phyloP scores from a whole-genome alignment of 177 flowering plant genomes.

The Vitis hybrid region DNA sequence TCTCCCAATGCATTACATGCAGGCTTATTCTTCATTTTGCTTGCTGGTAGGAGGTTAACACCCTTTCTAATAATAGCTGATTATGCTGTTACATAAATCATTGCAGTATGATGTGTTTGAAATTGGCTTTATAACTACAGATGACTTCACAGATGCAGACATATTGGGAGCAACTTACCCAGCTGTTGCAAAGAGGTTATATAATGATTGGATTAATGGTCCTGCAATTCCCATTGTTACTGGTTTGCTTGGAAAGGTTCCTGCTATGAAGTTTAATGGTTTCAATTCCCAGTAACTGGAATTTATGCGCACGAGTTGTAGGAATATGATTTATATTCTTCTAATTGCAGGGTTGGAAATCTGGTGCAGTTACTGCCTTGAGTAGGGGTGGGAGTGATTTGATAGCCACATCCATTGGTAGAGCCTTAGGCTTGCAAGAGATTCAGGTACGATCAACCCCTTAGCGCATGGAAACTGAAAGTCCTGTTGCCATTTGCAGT shows the following conservation, averaged over 20 bases:
- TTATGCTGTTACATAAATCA: too few relatives aligned
- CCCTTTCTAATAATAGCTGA: too few relatives aligned
- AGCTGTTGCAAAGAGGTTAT: constrained; percentile 84
- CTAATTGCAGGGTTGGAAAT: constrained; percentile 73
- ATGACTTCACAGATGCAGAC: constrained; percentile 95
- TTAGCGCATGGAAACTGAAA: background rate
- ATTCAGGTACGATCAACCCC: constrained; percentile 63
- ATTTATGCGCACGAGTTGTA: too few relatives aligned
- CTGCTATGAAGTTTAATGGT: too few relatives aligned
- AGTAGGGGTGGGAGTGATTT: constrained; percentile 99
- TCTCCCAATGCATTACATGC: background rate
- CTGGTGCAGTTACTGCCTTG: constrained; percentile 92
- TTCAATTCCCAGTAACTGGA: too few relatives aligned
- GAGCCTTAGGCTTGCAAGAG: constrained; percentile 83
- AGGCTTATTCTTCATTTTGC: constrained; percentile 5
- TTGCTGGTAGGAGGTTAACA: too few relatives aligned
- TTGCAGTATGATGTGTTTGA: constrained; percentile 98
- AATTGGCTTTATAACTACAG: constrained; percentile 91
- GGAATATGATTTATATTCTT: background rate
- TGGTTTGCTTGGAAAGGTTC: constrained; percentile 96
- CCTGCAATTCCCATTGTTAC: constrained; percentile 95
- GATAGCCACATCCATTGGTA: constrained; percentile 97
- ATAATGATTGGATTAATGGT: constrained; percentile 72
- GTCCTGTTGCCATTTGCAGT: background rate
- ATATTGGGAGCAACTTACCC: constrained; percentile 97